A percentile compares a stretch with the other conserved stretches of the same genome.
Evolutionary conservation across 352 stramenopile species (phyloP).

Genomic region (Vaucheria bursata): DNA sequence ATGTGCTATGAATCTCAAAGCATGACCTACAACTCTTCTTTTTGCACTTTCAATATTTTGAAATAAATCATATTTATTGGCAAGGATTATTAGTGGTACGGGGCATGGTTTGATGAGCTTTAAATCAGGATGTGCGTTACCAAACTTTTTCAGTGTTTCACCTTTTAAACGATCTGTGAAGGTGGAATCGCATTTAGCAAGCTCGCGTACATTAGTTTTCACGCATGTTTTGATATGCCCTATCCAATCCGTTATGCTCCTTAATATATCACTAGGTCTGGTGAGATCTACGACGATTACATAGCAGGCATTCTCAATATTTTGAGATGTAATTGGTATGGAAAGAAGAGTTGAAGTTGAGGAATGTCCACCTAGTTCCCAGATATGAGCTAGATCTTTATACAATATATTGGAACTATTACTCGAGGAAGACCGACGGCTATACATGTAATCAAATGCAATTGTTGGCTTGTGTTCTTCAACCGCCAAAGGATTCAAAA

Average conservation of each 20-base stretch:
- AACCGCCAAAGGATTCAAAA: slow-evolving; percentile 42
- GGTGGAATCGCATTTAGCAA: slow-evolving; percentile 35
- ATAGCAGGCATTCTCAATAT: slow-evolving; percentile 63
- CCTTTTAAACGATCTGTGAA: slow-evolving; percentile 38
- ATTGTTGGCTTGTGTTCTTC: slow-evolving; percentile 75
- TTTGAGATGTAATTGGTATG: slow-evolving; percentile 64
- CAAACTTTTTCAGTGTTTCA: slow-evolving; percentile 37
- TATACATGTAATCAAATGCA: slow-evolving; percentile 77
- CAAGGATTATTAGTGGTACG: slow-evolving; percentile 68
- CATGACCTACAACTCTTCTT: slow-evolving; percentile 67
- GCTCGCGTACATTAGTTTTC: slow-evolving; percentile 23
- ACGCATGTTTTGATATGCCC: slow-evolving; percentile 42
- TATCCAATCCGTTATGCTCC: slow-evolving; percentile 64
- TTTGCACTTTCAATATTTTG: slow-evolving; percentile 70
- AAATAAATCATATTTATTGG: slow-evolving; percentile 78
- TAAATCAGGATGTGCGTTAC: slow-evolving; percentile 58
- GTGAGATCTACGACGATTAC: slow-evolving; percentile 73
- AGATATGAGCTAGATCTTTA: slow-evolving; percentile 76
- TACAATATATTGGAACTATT: no score
- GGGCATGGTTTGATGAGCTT: slow-evolving; percentile 63
- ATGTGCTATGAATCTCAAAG: slow-evolving; percentile 70
- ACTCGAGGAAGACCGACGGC: slow-evolving; percentile 52
- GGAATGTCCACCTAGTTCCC: slow-evolving; percentile 69
- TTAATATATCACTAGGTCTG: slow-evolving; percentile 63
- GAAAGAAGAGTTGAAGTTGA: slow-evolving; percentile 70